phyloP scores from a whole-genome alignment of 148 eudicot genomes.

The Pouteria glomerata region DNA sequence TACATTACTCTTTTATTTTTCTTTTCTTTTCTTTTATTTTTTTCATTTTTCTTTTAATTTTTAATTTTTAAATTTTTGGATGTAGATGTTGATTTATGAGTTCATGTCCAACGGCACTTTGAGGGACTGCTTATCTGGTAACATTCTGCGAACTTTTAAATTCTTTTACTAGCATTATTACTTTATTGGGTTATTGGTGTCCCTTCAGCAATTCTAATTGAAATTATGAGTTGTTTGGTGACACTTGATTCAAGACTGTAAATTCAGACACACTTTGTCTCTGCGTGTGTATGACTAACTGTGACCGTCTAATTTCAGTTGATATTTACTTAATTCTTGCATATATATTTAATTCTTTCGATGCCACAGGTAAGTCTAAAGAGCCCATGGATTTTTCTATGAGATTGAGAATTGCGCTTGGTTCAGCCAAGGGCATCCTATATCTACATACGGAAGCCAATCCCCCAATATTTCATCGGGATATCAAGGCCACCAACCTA shows the following conservation, averaged over 20 bases:
- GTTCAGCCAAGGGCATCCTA: conserved; percentile 79
- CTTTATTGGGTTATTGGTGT: not conserved
- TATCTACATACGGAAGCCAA: conserved; percentile 88
- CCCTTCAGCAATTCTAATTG: not conserved
- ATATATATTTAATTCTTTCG: not conserved
- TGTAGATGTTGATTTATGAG: conserved; percentile 1
- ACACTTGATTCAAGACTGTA: not conserved
- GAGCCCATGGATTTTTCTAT: conserved; percentile 36
- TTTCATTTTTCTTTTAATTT: no score
- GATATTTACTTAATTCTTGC: not conserved
- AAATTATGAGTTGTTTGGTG: not conserved
- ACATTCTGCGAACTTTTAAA: not conserved
- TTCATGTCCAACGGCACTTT: not conserved
- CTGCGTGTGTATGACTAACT: no score
- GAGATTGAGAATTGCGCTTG: conserved; percentile 64
- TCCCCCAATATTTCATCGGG: conserved; percentile 92
- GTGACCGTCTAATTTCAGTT: no score
- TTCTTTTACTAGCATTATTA: not conserved
- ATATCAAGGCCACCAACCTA: conserved; percentile 84
- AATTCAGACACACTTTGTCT: no score
- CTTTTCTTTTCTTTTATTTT: no score
- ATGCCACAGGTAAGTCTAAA: conserved; percentile 44
- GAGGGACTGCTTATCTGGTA: conserved; percentile 1
- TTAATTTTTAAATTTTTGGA: no score
- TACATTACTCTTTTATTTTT: no score